These are phyloP conservation scores for Sporisorium graminicola DNA, from an alignment of 1,284 basidiomycete genomes.

Conservation along the genomic window DNA sequence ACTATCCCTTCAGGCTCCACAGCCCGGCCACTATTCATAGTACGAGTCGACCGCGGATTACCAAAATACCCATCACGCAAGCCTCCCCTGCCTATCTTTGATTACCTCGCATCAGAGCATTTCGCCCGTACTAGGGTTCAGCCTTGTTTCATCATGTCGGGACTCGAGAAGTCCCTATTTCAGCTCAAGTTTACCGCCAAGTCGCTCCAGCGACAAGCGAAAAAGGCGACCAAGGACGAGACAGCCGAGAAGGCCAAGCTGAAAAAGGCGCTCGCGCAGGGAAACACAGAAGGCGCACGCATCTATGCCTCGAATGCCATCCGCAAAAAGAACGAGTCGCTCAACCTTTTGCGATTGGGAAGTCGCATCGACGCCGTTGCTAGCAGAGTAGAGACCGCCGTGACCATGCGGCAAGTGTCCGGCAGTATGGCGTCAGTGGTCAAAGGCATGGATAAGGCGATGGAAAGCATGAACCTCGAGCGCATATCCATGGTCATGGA, in stretches of 20 bases:
- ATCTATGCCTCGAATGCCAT: conserved; percentile 99
- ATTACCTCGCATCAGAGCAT: no score
- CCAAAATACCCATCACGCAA: neutral
- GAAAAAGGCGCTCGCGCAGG: conserved; percentile 87
- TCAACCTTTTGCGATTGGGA: conserved; percentile 75
- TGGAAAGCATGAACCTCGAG: conserved; percentile 99
- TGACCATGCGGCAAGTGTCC: conserved; percentile 88
- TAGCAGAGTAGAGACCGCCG: conserved; percentile 97
- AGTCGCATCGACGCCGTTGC: conserved; percentile 92
- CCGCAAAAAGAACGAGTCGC: conserved; percentile 93
- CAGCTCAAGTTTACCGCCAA: conserved; percentile 70
- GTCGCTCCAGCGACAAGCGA: conserved; percentile 67
- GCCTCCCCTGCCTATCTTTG: neutral
- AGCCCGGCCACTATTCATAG: no score
- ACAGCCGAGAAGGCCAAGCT: conserved; percentile 66
- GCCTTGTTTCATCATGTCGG: conserved; percentile 25
- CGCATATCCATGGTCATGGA: conserved; percentile 98
- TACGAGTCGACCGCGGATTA: no score
- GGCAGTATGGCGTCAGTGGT: conserved; percentile 97
- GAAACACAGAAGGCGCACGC: conserved; percentile 95
- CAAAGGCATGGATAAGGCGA: conserved; percentile 97
- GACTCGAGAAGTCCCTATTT: conserved; percentile 65
- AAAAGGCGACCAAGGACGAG: conserved; percentile 68
- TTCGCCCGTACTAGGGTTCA: no score
- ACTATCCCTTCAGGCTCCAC: no score